Percentiles rank a stretch among this genome's conserved stretches.
These are phyloP conservation scores for Epichloe hybrida DNA, from an alignment of 2,329 filamentous ascomycete species.

Conservation along the genomic window DNA sequence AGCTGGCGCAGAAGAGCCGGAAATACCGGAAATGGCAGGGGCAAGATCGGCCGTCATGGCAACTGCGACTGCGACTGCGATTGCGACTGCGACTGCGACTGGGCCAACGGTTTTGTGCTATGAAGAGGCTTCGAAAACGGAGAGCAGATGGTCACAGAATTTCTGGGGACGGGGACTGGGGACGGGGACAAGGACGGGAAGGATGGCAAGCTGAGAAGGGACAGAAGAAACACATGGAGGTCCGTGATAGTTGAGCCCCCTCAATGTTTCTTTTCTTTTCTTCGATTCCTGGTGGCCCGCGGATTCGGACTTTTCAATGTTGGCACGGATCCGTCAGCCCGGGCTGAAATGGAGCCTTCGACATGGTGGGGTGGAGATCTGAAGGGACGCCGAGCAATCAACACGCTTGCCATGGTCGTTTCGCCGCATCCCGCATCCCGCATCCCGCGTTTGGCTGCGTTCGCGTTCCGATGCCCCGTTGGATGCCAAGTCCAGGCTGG, in stretches of 20 bases:
- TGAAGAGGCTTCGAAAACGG: background rate
- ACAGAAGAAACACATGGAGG: background rate
- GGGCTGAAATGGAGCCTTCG: background rate
- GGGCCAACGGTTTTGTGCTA: background rate
- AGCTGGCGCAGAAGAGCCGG: slow-evolving; percentile 9
- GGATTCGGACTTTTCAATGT: background rate
- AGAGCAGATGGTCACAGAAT: background rate
- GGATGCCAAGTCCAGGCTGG: background rate
- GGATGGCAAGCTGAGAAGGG: background rate
- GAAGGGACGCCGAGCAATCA: background rate
- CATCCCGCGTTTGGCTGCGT: background rate
- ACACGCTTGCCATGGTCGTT: background rate
- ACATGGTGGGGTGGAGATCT: slow-evolving; percentile 1
- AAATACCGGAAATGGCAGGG: slow-evolving; percentile 6
- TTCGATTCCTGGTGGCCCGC: background rate
- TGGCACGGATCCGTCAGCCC: background rate
- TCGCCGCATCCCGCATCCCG: background rate
- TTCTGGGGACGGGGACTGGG: background rate
- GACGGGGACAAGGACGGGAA: no score
- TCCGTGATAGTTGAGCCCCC: no score
- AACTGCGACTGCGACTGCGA: no score
- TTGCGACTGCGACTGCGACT: no score
- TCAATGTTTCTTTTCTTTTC: background rate
- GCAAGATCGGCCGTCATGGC: slow-evolving; percentile 15
- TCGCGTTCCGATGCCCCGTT: background rate